Conservation (phyloP, 2,329 filamentous ascomycete genomes). For the Paracoccidioides brasiliensis region DNA sequence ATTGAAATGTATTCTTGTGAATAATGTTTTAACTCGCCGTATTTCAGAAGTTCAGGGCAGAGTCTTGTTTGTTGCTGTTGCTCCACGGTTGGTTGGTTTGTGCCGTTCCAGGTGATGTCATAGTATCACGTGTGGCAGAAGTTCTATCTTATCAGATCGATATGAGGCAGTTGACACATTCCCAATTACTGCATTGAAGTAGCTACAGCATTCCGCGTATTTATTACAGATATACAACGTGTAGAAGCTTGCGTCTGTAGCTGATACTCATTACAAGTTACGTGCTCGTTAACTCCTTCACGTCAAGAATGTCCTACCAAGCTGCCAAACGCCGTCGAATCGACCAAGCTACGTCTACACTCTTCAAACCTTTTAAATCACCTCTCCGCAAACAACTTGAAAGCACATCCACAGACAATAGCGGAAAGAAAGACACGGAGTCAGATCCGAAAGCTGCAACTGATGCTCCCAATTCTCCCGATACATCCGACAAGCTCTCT, state of each 20-base stretch:
- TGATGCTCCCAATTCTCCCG: not conserved
- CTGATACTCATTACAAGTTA: not conserved
- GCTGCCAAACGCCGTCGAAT: constrained; percentile 51
- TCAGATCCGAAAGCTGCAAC: not conserved
- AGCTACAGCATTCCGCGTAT: not conserved
- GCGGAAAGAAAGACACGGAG: not conserved
- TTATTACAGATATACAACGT: not conserved
- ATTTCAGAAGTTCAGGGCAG: not conserved
- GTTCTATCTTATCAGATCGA: not conserved
- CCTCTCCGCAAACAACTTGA: constrained; percentile 41
- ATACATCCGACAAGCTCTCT: not conserved
- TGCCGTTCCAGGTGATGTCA: too few species aligned
- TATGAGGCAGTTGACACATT: not conserved
- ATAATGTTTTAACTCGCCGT: not conserved
- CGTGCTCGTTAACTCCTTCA: not conserved
- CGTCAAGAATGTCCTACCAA: not conserved
- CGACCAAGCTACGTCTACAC: constrained; percentile 42
- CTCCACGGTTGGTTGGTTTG: too few species aligned
- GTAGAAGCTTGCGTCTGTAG: not conserved
- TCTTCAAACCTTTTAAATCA: constrained; percentile 60
- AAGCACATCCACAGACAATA: not conserved
- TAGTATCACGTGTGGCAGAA: too few species aligned
- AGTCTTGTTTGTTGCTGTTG: too few species aligned
- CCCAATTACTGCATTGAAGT: not conserved
- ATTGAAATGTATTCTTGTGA: too few species aligned